phyloP scores from a whole-genome alignment of 768 basidiomycete species.

The Scleroderma bovista region DNA sequence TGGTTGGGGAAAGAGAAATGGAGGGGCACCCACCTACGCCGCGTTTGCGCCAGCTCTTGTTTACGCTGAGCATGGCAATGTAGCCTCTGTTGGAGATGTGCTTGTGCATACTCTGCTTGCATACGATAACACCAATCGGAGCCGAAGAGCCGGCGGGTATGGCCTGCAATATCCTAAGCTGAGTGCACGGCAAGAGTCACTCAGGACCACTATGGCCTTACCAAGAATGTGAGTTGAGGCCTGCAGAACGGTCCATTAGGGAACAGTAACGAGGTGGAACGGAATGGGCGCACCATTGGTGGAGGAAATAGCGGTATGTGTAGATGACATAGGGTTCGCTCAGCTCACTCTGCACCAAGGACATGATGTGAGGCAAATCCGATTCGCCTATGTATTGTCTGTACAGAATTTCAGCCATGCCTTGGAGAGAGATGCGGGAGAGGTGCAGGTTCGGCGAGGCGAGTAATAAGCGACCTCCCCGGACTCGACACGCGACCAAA shows the following conservation, averaged over 20 bases:
- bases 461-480: background rate
- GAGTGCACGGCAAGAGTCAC: conserved; percentile 1
- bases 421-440: conserved; percentile 5
- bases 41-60: conserved; percentile 76
- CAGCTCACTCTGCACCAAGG: conserved; percentile 84
- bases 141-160: conserved; percentile 29
- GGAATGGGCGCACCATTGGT: conserved; percentile 72
- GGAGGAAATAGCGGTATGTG: conserved; percentile 94
- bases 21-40: conserved; percentile 72
- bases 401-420: conserved; percentile 46
- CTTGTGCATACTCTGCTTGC: conserved; percentile 91
- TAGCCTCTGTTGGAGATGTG: conserved; percentile 81
- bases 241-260: conserved; percentile 34
- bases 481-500: background rate
- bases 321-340: conserved; percentile 96
- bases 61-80: conserved; percentile 96
- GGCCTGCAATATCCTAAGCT: conserved; percentile 12
- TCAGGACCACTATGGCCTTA: conserved; percentile 21
- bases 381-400: conserved; percentile 71
- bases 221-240: conserved; percentile 87
- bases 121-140: conserved; percentile 90
- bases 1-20: background rate
- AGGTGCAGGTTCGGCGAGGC: conserved; percentile 2
- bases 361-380: conserved; percentile 80
- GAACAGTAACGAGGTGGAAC: background rate